phyloP scores from a whole-genome alignment of 345 rosid genomes.

The Gossypium thurberi region DNA sequence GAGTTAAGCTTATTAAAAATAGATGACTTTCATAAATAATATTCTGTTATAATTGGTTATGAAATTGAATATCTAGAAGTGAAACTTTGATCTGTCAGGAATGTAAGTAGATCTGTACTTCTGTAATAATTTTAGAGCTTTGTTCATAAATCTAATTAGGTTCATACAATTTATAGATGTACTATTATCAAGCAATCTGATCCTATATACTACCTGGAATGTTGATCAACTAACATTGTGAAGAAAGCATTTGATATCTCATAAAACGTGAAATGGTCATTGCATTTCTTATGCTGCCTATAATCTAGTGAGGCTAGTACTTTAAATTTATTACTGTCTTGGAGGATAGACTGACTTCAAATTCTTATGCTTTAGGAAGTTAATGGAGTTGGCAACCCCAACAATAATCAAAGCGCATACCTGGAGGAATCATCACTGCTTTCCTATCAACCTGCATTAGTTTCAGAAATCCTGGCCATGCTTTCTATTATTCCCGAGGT shows the following conservation, averaged over 20 bases:
- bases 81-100: background rate
- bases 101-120: background rate
- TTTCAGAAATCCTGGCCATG: conserved; percentile 54
- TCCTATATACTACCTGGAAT: background rate
- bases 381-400: conserved; percentile 12
- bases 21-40: background rate
- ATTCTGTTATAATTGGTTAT: background rate
- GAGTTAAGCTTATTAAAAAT: background rate
- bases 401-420: conserved; percentile 26
- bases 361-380: conserved; percentile 37
- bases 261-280: background rate
- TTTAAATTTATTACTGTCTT: background rate
- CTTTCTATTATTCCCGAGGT: conserved; percentile 80
- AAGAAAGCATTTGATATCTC: background rate
- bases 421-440: conserved; percentile 33
- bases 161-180: background rate
- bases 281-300: background rate
- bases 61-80: background rate
- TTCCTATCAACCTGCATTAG: conserved; percentile 44
- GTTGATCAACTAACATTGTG: background rate
- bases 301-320: background rate
- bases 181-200: background rate
- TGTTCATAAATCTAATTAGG: background rate
- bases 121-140: background rate
- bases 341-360: background rate